Conservation (phyloP, 495 filamentous ascomycete species). For the Aspergillus campestris region DNA sequence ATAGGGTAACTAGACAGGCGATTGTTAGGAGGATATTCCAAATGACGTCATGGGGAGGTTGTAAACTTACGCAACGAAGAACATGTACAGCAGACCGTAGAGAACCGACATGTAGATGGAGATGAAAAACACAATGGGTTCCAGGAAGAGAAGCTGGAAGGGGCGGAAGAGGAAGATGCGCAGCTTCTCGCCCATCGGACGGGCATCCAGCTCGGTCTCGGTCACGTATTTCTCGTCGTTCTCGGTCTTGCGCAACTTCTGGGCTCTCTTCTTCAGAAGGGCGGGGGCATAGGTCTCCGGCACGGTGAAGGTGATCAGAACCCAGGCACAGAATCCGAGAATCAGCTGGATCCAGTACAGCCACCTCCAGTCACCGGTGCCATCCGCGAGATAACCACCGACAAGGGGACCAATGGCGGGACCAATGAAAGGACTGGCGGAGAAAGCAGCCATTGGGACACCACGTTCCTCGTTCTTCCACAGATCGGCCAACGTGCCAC, state of each 20-base stretch:
- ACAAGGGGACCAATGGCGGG: conserved; percentile 66
- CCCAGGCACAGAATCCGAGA: conserved; percentile 53
- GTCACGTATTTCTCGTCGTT: conserved; percentile 58
- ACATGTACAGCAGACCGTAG: conserved; percentile 76
- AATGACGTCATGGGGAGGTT: background rate
- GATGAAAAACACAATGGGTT: conserved; percentile 73
- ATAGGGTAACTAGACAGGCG: conserved; percentile 52
- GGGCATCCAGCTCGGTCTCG: conserved; percentile 62
- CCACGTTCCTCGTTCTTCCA: conserved; percentile 77
- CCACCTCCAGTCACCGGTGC: conserved; percentile 64
- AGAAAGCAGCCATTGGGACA: conserved; percentile 81
- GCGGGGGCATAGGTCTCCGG: conserved; percentile 74
- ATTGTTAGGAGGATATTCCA: conserved; percentile 4
- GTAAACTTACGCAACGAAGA: conserved; percentile 53
- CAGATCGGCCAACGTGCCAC: conserved; percentile 70
- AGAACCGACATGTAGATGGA: conserved; percentile 71
- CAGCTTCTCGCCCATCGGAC: conserved; percentile 54
- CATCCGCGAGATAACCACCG: conserved; percentile 65
- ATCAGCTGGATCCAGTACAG: conserved; percentile 81
- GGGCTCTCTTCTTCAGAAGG: conserved; percentile 55
- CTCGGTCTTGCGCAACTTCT: conserved; percentile 59
- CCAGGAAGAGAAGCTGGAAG: conserved; percentile 70
- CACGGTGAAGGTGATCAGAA: conserved; percentile 69
- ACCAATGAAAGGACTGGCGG: conserved; percentile 68
- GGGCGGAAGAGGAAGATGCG: conserved; percentile 63